Conservation (phyloP, 257 asterid species). For the Nicotiana obtusifolia region DNA sequence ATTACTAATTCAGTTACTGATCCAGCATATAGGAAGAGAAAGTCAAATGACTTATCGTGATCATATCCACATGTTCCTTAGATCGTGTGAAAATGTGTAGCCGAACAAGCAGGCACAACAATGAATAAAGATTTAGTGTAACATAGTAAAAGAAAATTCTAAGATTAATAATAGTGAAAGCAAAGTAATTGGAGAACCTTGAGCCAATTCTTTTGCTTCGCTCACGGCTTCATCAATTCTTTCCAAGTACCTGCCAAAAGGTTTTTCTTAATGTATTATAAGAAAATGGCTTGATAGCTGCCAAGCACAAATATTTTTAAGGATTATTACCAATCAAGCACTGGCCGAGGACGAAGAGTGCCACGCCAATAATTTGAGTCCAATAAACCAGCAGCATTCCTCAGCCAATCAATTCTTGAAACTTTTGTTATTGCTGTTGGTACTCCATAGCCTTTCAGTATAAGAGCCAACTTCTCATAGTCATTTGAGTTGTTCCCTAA, state of each 20-base stretch:
- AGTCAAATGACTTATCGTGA: not conserved
- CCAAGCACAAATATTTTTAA: not conserved
- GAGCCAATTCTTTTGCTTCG: conserved; percentile 70
- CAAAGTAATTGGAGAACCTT: conserved; percentile 36
- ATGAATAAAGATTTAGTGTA: not conserved
- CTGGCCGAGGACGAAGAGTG: conserved; percentile 84
- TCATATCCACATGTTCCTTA: not conserved
- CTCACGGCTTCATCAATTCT: conserved; percentile 68
- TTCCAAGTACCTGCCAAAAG: conserved; percentile 54
- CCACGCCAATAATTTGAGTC: conserved; percentile 89
- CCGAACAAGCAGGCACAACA: not conserved
- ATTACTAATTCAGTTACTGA: not conserved
- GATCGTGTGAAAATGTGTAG: not conserved
- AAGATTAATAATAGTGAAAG: not conserved
- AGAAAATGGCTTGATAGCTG: not conserved
- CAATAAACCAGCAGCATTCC: conserved; percentile 89
- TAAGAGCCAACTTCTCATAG: conserved; percentile 59
- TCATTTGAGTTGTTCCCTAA: conserved; percentile 79
- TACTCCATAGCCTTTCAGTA: conserved; percentile 62
- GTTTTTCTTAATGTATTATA: not conserved
- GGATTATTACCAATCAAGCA: conserved; percentile 66
- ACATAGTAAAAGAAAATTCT: too few species aligned
- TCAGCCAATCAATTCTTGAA: conserved; percentile 86
- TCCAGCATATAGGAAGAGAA: not conserved
- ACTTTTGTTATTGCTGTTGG: conserved; percentile 68